Conservation (phyloP, 352 stramenopile genomes). For the Phytophthora lateralis region DNA sequence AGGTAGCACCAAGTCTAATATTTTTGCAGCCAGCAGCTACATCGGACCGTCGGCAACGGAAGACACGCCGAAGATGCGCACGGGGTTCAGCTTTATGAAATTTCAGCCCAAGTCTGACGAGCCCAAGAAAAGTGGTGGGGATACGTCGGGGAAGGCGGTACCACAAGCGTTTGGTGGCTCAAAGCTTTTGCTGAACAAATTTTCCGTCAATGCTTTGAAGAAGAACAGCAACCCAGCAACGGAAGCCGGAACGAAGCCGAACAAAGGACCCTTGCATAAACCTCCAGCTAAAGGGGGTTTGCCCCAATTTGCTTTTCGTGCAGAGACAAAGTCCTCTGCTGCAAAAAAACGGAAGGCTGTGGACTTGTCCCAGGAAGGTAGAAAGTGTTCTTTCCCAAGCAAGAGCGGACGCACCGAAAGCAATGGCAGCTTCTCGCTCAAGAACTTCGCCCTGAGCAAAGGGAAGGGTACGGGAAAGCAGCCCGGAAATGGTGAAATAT, state of each 20-base stretch:
- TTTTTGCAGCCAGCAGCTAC: slow-evolving; percentile 22
- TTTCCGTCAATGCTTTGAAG: slow-evolving; percentile 20
- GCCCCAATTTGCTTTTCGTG: slow-evolving; percentile 24
- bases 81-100: slow-evolving; percentile 31
- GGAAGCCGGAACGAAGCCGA: background rate
- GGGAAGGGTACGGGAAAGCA: slow-evolving; percentile 11
- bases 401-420: slow-evolving; percentile 14
- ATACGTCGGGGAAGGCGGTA: slow-evolving; percentile 6
- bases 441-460: slow-evolving; percentile 5
- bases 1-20: slow-evolving; percentile 13
- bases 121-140: background rate
- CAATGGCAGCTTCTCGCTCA: slow-evolving; percentile 10
- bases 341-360: slow-evolving; percentile 36
- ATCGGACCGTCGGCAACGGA: slow-evolving; percentile 9
- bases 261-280: slow-evolving; percentile 16
- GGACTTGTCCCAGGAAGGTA: slow-evolving; percentile 5
- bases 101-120: slow-evolving; percentile 21
- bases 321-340: slow-evolving; percentile 22
- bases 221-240: slow-evolving; percentile 4
- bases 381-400: slow-evolving; percentile 11
- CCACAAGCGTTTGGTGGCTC: slow-evolving; percentile 9
- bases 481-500: background rate
- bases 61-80: slow-evolving; percentile 14
- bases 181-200: slow-evolving; percentile 26
- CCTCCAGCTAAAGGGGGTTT: slow-evolving; percentile 11